Evolutionary conservation across 2,329 filamentous ascomycete genomes (phyloP), one percentile per base, ranked within the genome.

Genomic region (Diaporthe sp.): DNA sequence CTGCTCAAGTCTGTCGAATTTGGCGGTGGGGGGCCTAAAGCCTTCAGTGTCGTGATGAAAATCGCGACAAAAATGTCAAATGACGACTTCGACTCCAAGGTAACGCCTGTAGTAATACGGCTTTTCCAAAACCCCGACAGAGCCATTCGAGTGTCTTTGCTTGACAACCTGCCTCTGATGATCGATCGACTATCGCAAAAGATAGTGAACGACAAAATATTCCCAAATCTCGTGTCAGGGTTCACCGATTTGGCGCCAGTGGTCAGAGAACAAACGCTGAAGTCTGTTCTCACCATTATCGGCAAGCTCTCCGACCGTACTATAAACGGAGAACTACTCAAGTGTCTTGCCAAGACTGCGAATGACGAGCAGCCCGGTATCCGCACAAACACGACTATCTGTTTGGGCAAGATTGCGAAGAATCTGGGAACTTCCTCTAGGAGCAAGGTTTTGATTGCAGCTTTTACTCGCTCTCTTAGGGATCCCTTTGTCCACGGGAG

Each of bases 1-100:
- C 87, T 99, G 40, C 89, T 99, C n/a, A 99, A 98, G 82, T 98
- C 96, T 0, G 95, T 98, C n/a, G 97, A 99, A 80, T 99, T 98
- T 82, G 97, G 97, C 10, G 97, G 96, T 15, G 97, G 97, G 38
- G 97, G 97, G 0, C 94, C 96, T 0, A 97, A 97, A 81, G 96
- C 97, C 0, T 94, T 99, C 75, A 86, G 89, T 1, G 92, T 97
- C 1, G 94, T 98, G 54, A 92, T 98, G 87, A 97, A 97, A 81
- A 98, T 99, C 78, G 92, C 95, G 5, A 87, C 92, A 9, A 98
- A 98, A 81, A 87, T 99, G 54, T 91, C 94, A 3, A 93, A 93
- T 76, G 97, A 98, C 13, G 97, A 99, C 82, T 99, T 97, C 82
- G 94, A 97, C 60, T 82, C 90, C 10, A 94, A 92, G 76, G 91